Percentiles rank a stretch among this genome's conserved stretches.
Conservation (phyloP, 306 rosid genomes). For the Prinsepia uniflora region DNA sequence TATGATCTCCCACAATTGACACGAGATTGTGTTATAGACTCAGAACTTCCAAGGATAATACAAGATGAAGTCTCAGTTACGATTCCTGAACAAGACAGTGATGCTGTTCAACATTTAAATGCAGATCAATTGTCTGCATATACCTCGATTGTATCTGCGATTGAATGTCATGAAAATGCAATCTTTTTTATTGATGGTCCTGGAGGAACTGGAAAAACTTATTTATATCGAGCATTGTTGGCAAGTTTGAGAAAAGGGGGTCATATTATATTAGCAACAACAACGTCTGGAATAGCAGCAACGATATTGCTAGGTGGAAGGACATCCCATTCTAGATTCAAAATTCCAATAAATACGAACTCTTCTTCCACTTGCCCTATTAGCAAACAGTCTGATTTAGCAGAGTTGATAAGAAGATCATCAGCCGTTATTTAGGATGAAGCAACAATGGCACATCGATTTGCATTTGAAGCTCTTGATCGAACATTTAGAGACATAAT, state of each 20-base stretch:
- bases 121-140: neutral
- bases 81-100: neutral
- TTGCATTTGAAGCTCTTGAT: too few relatives aligned
- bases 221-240: too few relatives aligned
- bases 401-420: neutral
- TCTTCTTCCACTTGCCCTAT: neutral
- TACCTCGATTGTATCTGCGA: neutral
- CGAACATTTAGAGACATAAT: too few relatives aligned
- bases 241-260: too few relatives aligned
- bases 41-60: neutral
- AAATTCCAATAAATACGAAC: neutral
- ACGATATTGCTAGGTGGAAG: neutral
- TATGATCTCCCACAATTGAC: neutral
- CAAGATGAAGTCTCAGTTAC: neutral
- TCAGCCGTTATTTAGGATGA: neutral
- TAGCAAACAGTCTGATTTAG: neutral
- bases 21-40: neutral
- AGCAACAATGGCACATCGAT: too few relatives aligned
- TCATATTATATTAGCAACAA: neutral
- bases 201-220: too few relatives aligned
- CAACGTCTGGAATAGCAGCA: neutral
- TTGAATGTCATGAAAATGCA: neutral
- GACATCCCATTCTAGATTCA: neutral
- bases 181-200: too few relatives aligned
- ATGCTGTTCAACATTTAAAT: neutral